Percentiles rank a stretch among this genome's conserved stretches.
Conservation (phyloP, 176 grass and related monocot species). For the Elymus sibiricus region DNA sequence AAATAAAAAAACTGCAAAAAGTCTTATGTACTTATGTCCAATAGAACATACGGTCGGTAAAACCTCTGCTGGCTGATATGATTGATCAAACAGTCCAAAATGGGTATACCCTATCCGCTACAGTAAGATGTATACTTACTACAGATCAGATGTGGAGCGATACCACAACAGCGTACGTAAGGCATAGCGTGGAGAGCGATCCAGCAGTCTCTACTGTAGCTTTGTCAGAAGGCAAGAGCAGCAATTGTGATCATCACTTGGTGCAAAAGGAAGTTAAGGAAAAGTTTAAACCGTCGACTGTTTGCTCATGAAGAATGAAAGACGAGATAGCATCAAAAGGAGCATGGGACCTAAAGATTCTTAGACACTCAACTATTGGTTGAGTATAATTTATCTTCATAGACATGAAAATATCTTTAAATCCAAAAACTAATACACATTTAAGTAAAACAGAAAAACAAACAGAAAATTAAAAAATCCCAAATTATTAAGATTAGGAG, state of each 20-base stretch:
- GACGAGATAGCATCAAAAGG: conserved; percentile 6
- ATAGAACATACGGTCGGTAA: background rate
- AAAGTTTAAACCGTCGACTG: background rate
- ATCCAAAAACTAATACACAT: too few species aligned
- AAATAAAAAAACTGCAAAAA: background rate
- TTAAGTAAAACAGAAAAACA: background rate
- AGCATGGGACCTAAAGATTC: background rate
- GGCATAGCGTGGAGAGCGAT: background rate
- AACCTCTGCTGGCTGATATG: background rate
- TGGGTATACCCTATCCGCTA: conserved; percentile 11
- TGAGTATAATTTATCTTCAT: background rate
- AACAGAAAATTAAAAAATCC: too few species aligned
- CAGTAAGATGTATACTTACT: background rate
- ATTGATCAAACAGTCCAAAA: background rate
- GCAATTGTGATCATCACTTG: background rate
- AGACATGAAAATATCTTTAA: background rate
- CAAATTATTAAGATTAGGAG: too few species aligned
- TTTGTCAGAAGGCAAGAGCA: background rate
- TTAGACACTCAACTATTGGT: background rate
- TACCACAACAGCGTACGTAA: background rate
- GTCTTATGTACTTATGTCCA: background rate
- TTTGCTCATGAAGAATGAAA: conserved; percentile 9
- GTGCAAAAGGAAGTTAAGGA: conserved; percentile 7
- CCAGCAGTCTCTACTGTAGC: background rate
- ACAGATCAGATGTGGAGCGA: background rate